Evolutionary conservation across 805 yeast species (phyloP), one percentile per base, ranked within the genome.

Genomic region (Zygoascus tannicola): DNA sequence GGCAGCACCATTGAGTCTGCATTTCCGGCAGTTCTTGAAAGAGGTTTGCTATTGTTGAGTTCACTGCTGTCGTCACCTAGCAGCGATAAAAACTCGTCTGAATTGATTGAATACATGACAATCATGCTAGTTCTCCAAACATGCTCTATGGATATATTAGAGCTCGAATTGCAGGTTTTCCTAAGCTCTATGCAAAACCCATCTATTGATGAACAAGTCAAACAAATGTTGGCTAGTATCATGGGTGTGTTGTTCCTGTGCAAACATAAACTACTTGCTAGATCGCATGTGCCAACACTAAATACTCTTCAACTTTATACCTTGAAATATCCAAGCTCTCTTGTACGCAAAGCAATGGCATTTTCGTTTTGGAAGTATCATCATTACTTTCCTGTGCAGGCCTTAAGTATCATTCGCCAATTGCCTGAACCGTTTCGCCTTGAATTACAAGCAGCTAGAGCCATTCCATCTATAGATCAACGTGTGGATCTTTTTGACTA

Each of bases 321-420:
- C n/a, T 16, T 32, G 4, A n/a, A 8, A 12, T 35, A 40, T 21
- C 42, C 42, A 16, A 33, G 33, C 30, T 28, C 32, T 16, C 5
- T 19, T 4, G 20, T 40, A 5, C 26, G 43, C 14, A 35, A 30
- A 15, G 30, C 16, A 8, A 40, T 40, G 43, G 38, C 36, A 10
- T 15, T 32, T 19, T 21, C 30, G 4, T 40, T 19, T 30, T 32
- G 38, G 43, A 40, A 40, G 21, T 32, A 19, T n/a, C 4, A 22
- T 12, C 20, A 32, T 3, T 32, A 21, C 23, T 32, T 32, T 30
- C 30, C 43, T 14, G 22, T 22, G n/a, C 43, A 32, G 19, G 43
- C 43, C 8, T 14, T n/a, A 7, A n/a, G 16, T 14, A 15, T 37
- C 15, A 7, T 12, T 7, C 10, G 32, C 15, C 32, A 26, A 15